phyloP scores from a whole-genome alignment of 1,284 basidiomycete species.

The Malassezia psittaci region DNA sequence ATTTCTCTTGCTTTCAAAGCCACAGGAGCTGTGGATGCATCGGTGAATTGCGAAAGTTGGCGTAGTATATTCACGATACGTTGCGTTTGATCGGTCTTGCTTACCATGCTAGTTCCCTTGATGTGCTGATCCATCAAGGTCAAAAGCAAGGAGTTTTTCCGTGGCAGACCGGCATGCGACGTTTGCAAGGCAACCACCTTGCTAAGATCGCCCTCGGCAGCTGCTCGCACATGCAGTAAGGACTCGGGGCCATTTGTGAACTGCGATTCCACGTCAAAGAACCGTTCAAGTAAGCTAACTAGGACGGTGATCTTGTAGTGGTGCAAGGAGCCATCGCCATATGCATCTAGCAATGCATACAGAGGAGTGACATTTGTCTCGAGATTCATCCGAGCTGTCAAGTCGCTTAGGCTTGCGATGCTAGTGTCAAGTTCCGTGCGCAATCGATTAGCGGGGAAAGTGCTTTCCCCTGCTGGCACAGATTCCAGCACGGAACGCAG shows the following conservation, averaged over 20 bases:
- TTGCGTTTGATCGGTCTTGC: conserved; percentile 24
- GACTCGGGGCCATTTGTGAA: conserved; percentile 87
- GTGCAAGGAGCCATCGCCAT: conserved; percentile 65
- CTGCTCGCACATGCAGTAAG: conserved; percentile 77
- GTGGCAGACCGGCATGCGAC: conserved; percentile 87
- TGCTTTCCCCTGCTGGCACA: conserved; percentile 60
- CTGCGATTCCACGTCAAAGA: conserved; percentile 74
- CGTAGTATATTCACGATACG: conserved; percentile 34
- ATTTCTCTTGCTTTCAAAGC: conserved; percentile 95
- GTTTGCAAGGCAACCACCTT: conserved; percentile 76
- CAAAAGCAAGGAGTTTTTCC: conserved; percentile 80
- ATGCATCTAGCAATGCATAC: conserved; percentile 69
- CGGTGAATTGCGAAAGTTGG: conserved; percentile 59
- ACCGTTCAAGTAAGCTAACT: conserved; percentile 62
- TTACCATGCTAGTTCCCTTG: conserved; percentile 30
- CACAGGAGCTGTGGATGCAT: conserved; percentile 52
- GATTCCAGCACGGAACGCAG: conserved; percentile 69
- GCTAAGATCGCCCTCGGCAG: conserved; percentile 83
- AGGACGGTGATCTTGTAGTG: conserved; percentile 72
- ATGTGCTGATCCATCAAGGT: conserved; percentile 63
- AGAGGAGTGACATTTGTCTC: conserved; percentile 60
- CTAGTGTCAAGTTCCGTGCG: conserved; percentile 61
- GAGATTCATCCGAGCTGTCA: conserved; percentile 17
- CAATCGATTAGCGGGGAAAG: conserved; percentile 74
- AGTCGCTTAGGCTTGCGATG: conserved; percentile 22